Percentiles rank a stretch among this genome's conserved stretches.
phyloP scores from a whole-genome alignment of 1,139 yeast species.

The Geotrichum restrictum region DNA sequence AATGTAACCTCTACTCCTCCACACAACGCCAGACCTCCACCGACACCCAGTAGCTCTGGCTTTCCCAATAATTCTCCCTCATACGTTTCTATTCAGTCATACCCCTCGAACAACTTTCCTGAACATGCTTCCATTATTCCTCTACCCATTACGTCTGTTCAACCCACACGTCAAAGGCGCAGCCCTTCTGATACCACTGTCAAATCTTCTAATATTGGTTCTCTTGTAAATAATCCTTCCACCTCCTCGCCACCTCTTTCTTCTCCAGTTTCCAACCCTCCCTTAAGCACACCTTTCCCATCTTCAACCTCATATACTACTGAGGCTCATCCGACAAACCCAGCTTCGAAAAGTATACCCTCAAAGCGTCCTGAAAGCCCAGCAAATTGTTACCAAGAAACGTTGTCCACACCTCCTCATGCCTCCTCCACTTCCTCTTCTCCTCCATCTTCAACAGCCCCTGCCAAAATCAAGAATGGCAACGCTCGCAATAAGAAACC shows the following conservation, averaged over 20 bases:
- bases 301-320: constrained; percentile 1
- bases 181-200: neutral
- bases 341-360: neutral
- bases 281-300: neutral
- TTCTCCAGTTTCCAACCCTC: constrained; percentile 2
- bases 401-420: neutral
- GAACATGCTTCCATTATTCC: neutral
- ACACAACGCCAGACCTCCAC: constrained; percentile 9
- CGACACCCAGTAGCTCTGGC: neutral
- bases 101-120: neutral
- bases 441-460: neutral
- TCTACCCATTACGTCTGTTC: neutral
- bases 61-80: constrained; percentile 2
- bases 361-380: neutral
- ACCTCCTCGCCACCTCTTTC: neutral
- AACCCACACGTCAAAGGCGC: neutral
- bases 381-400: neutral
- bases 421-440: neutral
- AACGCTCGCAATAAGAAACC: constrained; percentile 4
- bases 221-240: constrained; percentile 7
- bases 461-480: constrained; percentile 1
- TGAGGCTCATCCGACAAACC: neutral
- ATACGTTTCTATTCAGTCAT: neutral
- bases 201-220: neutral
- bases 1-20: constrained; percentile 7